These are phyloP conservation scores for Ophidiomyces ophidiicola DNA, from an alignment of 2,329 filamentous ascomycete genomes.

Conservation along the genomic window DNA sequence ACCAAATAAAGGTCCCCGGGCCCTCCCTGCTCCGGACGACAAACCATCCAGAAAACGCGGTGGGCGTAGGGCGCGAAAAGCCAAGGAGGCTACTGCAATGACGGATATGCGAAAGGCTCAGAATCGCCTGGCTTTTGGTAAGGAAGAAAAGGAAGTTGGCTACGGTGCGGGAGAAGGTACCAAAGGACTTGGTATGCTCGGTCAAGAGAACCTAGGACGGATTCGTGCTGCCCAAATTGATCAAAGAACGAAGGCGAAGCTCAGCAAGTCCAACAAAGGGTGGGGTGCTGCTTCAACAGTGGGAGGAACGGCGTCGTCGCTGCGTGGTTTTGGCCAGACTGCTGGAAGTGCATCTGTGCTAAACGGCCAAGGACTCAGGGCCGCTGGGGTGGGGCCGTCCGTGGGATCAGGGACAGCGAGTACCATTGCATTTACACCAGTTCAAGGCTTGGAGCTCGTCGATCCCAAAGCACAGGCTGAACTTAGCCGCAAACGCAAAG, in stretches of 20 bases:
- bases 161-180: constrained; percentile 79
- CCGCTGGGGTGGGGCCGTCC: constrained; percentile 67
- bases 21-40: constrained; percentile 84
- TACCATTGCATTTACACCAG: constrained; percentile 82
- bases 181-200: constrained; percentile 89
- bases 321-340: constrained; percentile 62
- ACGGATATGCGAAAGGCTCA: constrained; percentile 92
- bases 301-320: constrained; percentile 57
- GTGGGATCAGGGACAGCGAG: constrained; percentile 62
- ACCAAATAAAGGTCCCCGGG: constrained; percentile 74
- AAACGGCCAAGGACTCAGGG: constrained; percentile 64
- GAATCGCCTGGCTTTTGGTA: constrained; percentile 90
- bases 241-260: constrained; percentile 80
- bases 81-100: constrained; percentile 94
- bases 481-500: constrained; percentile 78
- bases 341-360: constrained; percentile 55
- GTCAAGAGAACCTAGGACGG: constrained; percentile 72
- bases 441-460: constrained; percentile 87
- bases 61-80: constrained; percentile 76
- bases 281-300: constrained; percentile 63
- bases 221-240: constrained; percentile 84
- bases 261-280: constrained; percentile 89
- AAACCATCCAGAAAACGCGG: constrained; percentile 89
- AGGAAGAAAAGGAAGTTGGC: constrained; percentile 86
- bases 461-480: constrained; percentile 86